Evolutionary conservation across 2,329 filamentous ascomycete genomes (phyloP).

Genomic region (Trichoderma oligosporum): DNA sequence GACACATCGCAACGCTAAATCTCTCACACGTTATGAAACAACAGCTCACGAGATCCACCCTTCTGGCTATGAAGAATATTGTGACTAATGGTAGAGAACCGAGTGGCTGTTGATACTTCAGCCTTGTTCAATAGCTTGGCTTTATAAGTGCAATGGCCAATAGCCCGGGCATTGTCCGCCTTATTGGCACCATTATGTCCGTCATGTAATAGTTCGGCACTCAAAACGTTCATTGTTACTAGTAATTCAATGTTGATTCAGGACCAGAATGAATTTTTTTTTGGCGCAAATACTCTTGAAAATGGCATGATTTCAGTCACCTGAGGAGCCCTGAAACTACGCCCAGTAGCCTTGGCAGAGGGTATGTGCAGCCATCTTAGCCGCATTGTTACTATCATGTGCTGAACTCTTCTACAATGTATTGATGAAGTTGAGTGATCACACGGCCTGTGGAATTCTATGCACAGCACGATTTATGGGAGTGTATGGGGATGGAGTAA

Average conservation of each 20-base stretch:
- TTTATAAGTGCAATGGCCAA: background rate
- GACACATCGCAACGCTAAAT: background rate
- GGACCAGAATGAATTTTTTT: too few species aligned
- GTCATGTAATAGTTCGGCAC: background rate
- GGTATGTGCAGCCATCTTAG: background rate
- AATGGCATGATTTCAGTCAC: background rate
- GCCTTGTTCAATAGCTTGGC: background rate
- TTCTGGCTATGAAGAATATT: background rate
- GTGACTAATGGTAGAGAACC: background rate
- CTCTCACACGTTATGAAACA: background rate
- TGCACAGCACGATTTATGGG: background rate
- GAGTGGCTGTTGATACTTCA: slow-evolving; percentile 14
- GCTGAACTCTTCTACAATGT: background rate
- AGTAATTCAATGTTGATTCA: background rate
- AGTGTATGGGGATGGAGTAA: background rate
- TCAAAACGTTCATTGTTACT: background rate
- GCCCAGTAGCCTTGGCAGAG: background rate
- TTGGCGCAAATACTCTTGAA: too few species aligned
- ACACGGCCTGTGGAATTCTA: background rate
- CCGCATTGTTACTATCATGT: background rate
- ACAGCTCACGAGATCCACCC: background rate
- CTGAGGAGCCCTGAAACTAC: background rate
- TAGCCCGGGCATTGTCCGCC: background rate
- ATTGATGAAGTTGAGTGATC: background rate
- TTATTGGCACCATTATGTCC: background rate